Base-by-base conservation (phyloP, 768 basidiomycete genomes). In the Cyclocybe cylindracea region DNA sequence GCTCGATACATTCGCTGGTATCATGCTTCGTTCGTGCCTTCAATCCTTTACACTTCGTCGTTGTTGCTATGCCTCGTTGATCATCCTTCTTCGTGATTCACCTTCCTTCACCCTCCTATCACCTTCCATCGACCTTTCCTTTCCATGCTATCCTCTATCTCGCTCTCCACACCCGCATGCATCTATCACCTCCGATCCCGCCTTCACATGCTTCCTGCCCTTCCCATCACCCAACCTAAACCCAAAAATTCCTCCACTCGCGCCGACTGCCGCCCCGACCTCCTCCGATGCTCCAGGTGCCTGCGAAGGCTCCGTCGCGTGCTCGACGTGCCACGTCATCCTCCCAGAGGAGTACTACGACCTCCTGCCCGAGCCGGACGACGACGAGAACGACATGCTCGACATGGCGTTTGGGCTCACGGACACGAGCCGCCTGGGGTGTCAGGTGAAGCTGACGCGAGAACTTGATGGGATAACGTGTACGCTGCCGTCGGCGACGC, bases 341-440 rank as follows among this genome's bases (percentile, higher is more conserved):
- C 77, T 95, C 48, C 76, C 85, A 19, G 80, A 80, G 16, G 86
- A 94, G 62, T 78, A 86, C 54, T 98, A 94, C 66, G 91, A 98
- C 67, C 66, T 80, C 42, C 79, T 98, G 2, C 88, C 91, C 1
- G 96, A 98, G 63, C 95, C 96, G 4, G 90, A 90, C 49, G 96
- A 98, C 58, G 96, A 99, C 65, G 96, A 99, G 72, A 99, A 98
- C 62, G 95, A 94, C 61, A 94, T 95, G 93, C 81, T 99, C 36
- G 96, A 98, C 68, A 91, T 98, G 80, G 96, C 96, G 3, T 98
- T 98, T 61, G 97, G 93, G 0, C 77, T 98, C 46, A 95, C 94
- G 0, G 96, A 98, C 62, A 98, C 96, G 59, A 96, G 89, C 55
- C 76, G 85, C 8, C 71, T 91, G 14, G 89, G 89, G 0, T 90